Base-by-base conservation (phyloP, 31 red algal genomes). In the Odonthalia washingtoniensis region DNA sequence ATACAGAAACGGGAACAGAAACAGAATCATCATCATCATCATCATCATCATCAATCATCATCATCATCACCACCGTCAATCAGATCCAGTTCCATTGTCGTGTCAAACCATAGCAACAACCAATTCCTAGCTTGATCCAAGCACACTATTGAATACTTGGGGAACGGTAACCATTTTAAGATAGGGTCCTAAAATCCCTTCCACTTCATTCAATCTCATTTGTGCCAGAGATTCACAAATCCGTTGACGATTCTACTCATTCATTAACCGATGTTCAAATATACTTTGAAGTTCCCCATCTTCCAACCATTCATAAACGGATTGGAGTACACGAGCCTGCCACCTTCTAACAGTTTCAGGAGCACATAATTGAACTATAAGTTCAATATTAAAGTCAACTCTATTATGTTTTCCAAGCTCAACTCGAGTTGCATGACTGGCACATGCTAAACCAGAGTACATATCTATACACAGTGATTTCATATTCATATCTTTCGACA, bases 401-500 rank as follows among this genome's bases (percentile, higher is more conserved):
- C 94, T 89, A 43, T 80, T 68, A 53, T 91, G 73, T 46, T 91
- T 90, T 40, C 81, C 82, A 9, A 96, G 75, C 42, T 88, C 94
- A 24, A 70, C 31, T 24, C 94, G 70, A 44, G 94, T 83, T 33
- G 72, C 34, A 3, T 40, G 75, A 17, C 87, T 81, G 21, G 90
- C 75, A 31, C 85, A 89, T 18, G 83, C 94, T 21, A 96, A 53
- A 42, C 94, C 94, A 34, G 94, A 90, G 45, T 96, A 96, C 83
- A 96, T 92, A 42, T 91, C 88, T 64, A 96, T 90, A 40, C 87
- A 92, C 27, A 90, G 72, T 14, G 89, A 91, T 65, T 62, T 67
- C 74, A 96, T 60, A 45, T 93, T 93, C 70, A 91, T 84, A 65
- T 92, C 89, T 24, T 96, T 81, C 24, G 78, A 88, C 1, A 78